phyloP scores from a whole-genome alignment of 148 eudicot species.

The Diospyros kaki region DNA sequence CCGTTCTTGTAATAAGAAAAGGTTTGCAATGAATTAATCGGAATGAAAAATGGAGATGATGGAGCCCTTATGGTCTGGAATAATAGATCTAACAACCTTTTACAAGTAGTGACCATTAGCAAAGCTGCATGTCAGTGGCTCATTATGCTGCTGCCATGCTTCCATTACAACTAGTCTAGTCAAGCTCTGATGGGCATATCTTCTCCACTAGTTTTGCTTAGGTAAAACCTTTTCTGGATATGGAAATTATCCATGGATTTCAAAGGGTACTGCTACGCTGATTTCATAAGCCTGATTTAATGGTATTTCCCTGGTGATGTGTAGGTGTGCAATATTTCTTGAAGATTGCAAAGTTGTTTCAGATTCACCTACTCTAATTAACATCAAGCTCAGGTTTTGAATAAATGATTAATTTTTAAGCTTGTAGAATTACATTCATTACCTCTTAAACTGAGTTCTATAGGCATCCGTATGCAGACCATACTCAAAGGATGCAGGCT shows the following conservation, averaged over 20 bases:
- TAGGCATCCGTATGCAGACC: slow-evolving; percentile 52
- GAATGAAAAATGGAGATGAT: too few relatives aligned
- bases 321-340: slow-evolving; percentile 96
- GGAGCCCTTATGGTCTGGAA: background rate
- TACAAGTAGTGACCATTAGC: background rate
- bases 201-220: background rate
- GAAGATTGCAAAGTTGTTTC: slow-evolving; percentile 77
- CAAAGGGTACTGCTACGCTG: background rate
- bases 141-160: background rate
- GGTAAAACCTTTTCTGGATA: background rate
- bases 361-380: slow-evolving; percentile 66
- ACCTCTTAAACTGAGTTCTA: slow-evolving; percentile 18
- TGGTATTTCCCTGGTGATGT: slow-evolving; percentile 17
- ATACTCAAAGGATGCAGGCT: slow-evolving; percentile 87
- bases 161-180: background rate
- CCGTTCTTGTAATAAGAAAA: too few relatives aligned
- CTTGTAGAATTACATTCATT: slow-evolving; percentile 4
- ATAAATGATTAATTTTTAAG: slow-evolving; percentile 5
- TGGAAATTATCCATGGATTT: slow-evolving; percentile 1
- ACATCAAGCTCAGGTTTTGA: slow-evolving; percentile 72
- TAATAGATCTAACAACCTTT: background rate
- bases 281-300: slow-evolving; percentile 1
- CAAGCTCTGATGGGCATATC: background rate
- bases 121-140: background rate
- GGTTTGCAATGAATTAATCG: too few relatives aligned